A percentile compares a stretch with the other conserved stretches of the same genome.
Conservation (phyloP, 2,329 filamentous ascomycete species). For the Fonsecaea pugnacius region DNA sequence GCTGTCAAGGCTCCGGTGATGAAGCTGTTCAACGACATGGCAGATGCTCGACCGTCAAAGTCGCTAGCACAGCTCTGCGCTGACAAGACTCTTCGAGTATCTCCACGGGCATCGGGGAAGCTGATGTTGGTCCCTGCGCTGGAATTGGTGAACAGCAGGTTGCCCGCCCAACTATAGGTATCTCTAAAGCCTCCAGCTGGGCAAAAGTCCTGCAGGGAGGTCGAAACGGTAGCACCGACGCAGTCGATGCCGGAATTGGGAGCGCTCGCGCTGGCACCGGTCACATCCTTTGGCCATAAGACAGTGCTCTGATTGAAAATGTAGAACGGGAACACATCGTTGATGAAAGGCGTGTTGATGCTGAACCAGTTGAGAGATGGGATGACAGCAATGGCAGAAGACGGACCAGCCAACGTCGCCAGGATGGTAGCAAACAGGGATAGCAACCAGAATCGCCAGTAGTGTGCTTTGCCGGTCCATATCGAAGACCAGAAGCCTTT, state of each 20-base stretch:
- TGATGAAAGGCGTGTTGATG: slow-evolving; percentile 24
- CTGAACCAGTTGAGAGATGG: slow-evolving; percentile 35
- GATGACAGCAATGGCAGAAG: slow-evolving; percentile 37
- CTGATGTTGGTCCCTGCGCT: slow-evolving; percentile 26
- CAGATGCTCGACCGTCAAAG: slow-evolving; percentile 30
- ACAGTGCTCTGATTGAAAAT: slow-evolving; percentile 32
- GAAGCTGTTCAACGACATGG: slow-evolving; percentile 27
- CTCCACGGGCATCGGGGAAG: slow-evolving; percentile 25
- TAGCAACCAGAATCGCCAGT: slow-evolving; percentile 29
- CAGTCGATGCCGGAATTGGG: slow-evolving; percentile 28
- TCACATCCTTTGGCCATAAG: slow-evolving; percentile 32
- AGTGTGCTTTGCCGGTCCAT: slow-evolving; percentile 26
- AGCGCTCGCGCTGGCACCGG: slow-evolving; percentile 25
- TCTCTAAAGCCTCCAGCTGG: slow-evolving; percentile 18
- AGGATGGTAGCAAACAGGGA: slow-evolving; percentile 33
- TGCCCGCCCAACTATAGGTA: slow-evolving; percentile 26
- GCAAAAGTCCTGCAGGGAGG: slow-evolving; percentile 21
- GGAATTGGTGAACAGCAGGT: slow-evolving; percentile 28
- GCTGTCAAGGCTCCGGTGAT: slow-evolving; percentile 25
- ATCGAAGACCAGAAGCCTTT: slow-evolving; percentile 36
- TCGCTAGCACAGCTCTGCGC: slow-evolving; percentile 26
- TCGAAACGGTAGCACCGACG: slow-evolving; percentile 13
- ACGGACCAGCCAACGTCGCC: slow-evolving; percentile 36
- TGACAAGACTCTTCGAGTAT: slow-evolving; percentile 27
- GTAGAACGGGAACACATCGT: slow-evolving; percentile 27